Conservation (phyloP, 768 basidiomycete genomes). For the Clathrus columnatus region DNA sequence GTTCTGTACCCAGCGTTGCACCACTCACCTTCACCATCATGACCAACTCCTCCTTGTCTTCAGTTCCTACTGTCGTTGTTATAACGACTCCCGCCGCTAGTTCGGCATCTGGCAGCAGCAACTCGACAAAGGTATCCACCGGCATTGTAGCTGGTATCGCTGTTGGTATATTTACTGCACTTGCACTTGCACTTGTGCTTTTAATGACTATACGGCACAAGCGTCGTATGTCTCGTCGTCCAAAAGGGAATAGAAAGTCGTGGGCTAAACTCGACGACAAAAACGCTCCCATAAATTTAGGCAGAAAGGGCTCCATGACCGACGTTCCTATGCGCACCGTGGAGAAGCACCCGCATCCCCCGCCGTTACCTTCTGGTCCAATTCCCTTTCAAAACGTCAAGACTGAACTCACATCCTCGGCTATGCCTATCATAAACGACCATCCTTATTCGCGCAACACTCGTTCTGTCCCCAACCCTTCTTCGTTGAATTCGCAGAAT, state of each 20-base stretch:
- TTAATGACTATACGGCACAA: neutral
- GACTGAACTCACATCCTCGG: neutral
- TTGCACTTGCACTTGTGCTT: neutral
- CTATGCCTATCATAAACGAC: neutral
- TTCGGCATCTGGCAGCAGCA: neutral
- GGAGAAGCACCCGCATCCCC: neutral
- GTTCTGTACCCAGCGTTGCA: neutral
- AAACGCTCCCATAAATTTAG: neutral
- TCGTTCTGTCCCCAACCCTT: neutral
- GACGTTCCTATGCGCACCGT: neutral
- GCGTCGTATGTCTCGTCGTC: neutral
- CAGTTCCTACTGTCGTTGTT: neutral
- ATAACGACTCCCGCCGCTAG: neutral
- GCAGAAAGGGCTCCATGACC: neutral
- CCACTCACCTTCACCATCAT: neutral
- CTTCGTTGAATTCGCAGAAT: neutral
- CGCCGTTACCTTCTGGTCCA: neutral
- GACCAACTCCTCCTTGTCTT: neutral
- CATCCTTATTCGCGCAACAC: neutral
- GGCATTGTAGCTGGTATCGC: neutral
- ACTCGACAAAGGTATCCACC: neutral
- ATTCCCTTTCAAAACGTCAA: neutral
- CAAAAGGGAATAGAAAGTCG: neutral
- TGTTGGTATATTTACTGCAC: neutral
- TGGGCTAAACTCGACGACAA: neutral